phyloP scores from a whole-genome alignment of 2,329 filamentous ascomycete genomes.

The Rhynchosporium secalis region DNA sequence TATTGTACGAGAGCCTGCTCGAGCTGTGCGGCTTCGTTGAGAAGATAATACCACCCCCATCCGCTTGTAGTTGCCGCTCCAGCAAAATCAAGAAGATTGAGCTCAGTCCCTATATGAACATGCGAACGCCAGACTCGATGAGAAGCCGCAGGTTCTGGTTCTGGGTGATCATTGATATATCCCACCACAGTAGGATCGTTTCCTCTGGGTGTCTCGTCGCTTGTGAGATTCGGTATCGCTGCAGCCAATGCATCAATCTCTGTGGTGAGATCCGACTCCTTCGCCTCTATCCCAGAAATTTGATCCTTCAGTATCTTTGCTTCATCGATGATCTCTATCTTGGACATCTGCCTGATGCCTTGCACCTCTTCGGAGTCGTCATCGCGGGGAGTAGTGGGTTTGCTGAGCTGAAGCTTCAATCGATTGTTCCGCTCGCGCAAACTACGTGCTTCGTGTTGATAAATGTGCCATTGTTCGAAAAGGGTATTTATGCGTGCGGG shows the following conservation, averaged over 20 bases:
- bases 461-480: slow-evolving; percentile 57
- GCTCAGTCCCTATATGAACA: slow-evolving; percentile 79
- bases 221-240: slow-evolving; percentile 84
- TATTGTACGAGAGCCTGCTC: slow-evolving; percentile 93
- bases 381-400: slow-evolving; percentile 48
- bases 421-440: slow-evolving; percentile 67
- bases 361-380: slow-evolving; percentile 39
- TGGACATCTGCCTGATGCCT: slow-evolving; percentile 40
- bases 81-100: slow-evolving; percentile 90
- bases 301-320: slow-evolving; percentile 64
- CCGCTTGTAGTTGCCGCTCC: slow-evolving; percentile 79
- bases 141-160: slow-evolving; percentile 41
- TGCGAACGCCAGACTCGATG: slow-evolving; percentile 65
- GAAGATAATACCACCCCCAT: slow-evolving; percentile 97
- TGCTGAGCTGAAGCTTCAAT: slow-evolving; percentile 58
- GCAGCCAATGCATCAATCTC: slow-evolving; percentile 76
- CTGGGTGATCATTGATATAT: slow-evolving; percentile 75
- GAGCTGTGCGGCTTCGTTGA: slow-evolving; percentile 89
- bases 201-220: slow-evolving; percentile 70
- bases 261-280: slow-evolving; percentile 57
- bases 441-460: slow-evolving; percentile 59
- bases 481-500: slow-evolving; percentile 57
- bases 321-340: slow-evolving; percentile 59
- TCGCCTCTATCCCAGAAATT: slow-evolving; percentile 59
- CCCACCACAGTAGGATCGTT: slow-evolving; percentile 63